A percentile compares a stretch with the other conserved stretches of the same genome.
Evolutionary conservation across 176 grass and related monocot species (phyloP).

Genomic region (Poa annua): DNA sequence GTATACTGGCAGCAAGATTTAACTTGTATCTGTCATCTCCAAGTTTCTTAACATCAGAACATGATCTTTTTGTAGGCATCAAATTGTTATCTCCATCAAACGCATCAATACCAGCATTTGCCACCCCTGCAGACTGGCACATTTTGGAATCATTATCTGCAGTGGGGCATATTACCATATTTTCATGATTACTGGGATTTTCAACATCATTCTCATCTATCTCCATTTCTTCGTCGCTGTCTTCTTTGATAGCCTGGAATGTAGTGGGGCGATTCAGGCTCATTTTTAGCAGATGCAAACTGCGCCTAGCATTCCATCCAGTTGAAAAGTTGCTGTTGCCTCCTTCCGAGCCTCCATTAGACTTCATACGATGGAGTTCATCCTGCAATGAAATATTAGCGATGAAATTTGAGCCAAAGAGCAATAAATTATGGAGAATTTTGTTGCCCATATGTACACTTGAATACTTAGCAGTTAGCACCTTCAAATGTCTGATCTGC

Average conservation of each 20-base stretch:
- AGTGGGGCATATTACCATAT: conserved; percentile 38
- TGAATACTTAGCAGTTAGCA: conserved; percentile 31
- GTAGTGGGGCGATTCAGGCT: conserved; percentile 70
- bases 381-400: conserved; percentile 56
- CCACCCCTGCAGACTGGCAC: conserved; percentile 30
- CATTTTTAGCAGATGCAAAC: conserved; percentile 87
- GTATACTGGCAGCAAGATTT: conserved; percentile 80
- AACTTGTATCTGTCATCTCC: conserved; percentile 46
- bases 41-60: conserved; percentile 42
- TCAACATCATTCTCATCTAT: conserved; percentile 95
- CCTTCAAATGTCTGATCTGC: conserved; percentile 87
- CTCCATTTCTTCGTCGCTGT: conserved; percentile 97
- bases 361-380: conserved; percentile 93
- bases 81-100: conserved; percentile 46
- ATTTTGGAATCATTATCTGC: conserved; percentile 37
- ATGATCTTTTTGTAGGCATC: conserved; percentile 47
- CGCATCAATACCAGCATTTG: conserved; percentile 31
- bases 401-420: conserved; percentile 27
- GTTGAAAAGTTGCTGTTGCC: conserved; percentile 57
- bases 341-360: conserved; percentile 59
- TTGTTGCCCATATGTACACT: conserved; percentile 15
- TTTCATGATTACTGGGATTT: conserved; percentile 55
- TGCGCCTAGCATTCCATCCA: conserved; percentile 77
- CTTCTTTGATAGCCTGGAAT: conserved; percentile 83
- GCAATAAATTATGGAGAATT: conserved; percentile 36